A percentile compares a stretch with the other conserved stretches of the same genome.
Conservation (phyloP, 2,329 filamentous ascomycete species). For the Metarhizium sp. region DNA sequence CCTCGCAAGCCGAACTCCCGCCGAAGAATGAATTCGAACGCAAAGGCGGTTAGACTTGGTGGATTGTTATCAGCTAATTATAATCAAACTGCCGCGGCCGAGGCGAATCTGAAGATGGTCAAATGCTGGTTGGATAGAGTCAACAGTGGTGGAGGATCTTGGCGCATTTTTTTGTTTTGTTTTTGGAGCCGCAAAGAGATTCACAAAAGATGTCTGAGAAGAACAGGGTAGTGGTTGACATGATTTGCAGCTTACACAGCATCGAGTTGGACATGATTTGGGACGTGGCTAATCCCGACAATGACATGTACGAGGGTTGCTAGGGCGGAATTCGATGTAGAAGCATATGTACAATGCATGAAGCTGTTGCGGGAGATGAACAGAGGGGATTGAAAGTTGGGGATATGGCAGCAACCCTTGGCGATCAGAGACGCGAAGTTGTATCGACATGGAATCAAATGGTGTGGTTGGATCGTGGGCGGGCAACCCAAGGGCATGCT, state of each 20-base stretch:
- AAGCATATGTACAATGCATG: neutral
- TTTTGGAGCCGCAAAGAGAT: slow-evolving; percentile 1
- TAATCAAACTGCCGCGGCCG: neutral
- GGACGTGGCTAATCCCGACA: neutral
- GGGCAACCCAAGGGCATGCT: slow-evolving; percentile 2
- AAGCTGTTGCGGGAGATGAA: neutral
- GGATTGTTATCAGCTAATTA: neutral
- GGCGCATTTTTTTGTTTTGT: neutral
- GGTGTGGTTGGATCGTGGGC: neutral
- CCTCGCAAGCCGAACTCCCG: slow-evolving; percentile 37
- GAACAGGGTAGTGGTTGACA: neutral
- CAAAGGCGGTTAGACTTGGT: slow-evolving; percentile 45
- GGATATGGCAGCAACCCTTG: neutral
- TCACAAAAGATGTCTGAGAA: slow-evolving; percentile 2
- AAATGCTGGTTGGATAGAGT: slow-evolving; percentile 6
- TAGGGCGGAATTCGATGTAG: neutral
- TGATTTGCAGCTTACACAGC: neutral
- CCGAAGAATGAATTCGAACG: slow-evolving; percentile 52
- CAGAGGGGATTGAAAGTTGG: neutral
- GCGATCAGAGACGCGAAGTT: neutral
- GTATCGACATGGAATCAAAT: neutral
- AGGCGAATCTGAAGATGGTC: slow-evolving; percentile 1
- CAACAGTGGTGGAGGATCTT: neutral
- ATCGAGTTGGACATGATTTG: neutral
- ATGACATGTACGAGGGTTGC: neutral